Evolutionary conservation across 75 land plant genomes (phyloP), one percentile per base, ranked within the genome.

Genomic region (Sequoia sempervirens): DNA sequence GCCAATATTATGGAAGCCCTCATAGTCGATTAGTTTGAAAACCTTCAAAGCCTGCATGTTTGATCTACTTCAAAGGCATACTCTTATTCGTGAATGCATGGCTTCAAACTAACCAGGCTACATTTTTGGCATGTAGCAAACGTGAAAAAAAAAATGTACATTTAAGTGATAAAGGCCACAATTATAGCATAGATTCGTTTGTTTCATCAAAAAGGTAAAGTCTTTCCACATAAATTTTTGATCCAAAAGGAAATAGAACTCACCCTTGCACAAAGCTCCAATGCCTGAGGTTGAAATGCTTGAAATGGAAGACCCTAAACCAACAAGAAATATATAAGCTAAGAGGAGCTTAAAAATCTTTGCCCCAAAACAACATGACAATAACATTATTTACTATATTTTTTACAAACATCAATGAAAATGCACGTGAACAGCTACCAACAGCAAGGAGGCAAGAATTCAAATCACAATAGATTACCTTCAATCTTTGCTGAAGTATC

Each of bases 201-300:
- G 12, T 20, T 30, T 1, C 64, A 58, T 58, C 10, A 30, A 69
- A 30, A 69, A 8, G 13, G 9, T 23, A 30, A 2, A 30, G 10
- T 2, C 26, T 4, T 20, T 58, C 64, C n/a, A 23, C 64, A 20
- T 9, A 69, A 69, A 30, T 28, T 69, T 1, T 28, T 69, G 36
- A 69, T 69, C 34, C 30, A 32, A 69, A 28, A 69, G 9, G 46
- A 14, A 76, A 41, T 11, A 76, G 7, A 76, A 91, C 94, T 93
- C 87, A 97, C 98, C 84, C 98, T 94, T n/a, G 98, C 95, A 92
- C 99, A 97, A 52, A 96, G 91, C 85, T 97, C 98, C 86, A 97
- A 88, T 50, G 99, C 98, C 85, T 85, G 85, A 34, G 94, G 92
- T 38, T 97, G 91, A 85, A 97, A 97, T 32, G 87, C 93, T 81